These are phyloP conservation scores for Krasilnikovozyma curviuscula DNA, from an alignment of 768 basidiomycete genomes.

Conservation along the genomic window DNA sequence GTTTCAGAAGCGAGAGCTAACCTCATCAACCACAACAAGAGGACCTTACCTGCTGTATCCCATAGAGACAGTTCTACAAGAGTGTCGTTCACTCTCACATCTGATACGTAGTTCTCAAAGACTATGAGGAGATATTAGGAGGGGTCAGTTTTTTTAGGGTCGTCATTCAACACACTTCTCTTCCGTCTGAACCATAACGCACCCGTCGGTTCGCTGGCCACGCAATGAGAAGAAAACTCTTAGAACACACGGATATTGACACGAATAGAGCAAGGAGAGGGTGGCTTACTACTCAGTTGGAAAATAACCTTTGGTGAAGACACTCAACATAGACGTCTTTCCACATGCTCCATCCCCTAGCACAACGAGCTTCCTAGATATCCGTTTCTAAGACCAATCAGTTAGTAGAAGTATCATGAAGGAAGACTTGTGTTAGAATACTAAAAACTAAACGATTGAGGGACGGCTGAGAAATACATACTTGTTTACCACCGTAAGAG, in stretches of 20 bases:
- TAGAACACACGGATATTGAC: too few species aligned
- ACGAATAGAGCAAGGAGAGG: too few species aligned
- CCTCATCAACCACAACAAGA: neutral
- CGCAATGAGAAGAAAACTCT: too few species aligned
- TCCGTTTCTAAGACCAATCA: too few species aligned
- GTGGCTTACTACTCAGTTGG: conserved; percentile 19
- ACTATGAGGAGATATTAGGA: conserved; percentile 58
- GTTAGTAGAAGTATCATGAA: too few species aligned
- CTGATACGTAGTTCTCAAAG: conserved; percentile 93
- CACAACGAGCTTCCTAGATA: conserved; percentile 70
- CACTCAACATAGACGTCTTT: conserved; percentile 29
- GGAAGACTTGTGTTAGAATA: too few species aligned
- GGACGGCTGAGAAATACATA: too few species aligned
- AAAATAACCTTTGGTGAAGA: conserved; percentile 21
- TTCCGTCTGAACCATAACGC: too few species aligned
- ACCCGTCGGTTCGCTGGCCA: too few species aligned
- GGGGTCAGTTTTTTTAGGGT: neutral
- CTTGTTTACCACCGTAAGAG: too few species aligned
- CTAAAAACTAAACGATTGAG: too few species aligned
- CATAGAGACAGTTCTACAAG: conserved; percentile 78
- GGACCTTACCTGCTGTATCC: conserved; percentile 81
- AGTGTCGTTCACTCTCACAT: conserved; percentile 68
- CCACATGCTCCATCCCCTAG: conserved; percentile 93
- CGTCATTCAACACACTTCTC: conserved; percentile 12
- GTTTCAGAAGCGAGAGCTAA: too few species aligned